phyloP scores from a whole-genome alignment of 108 stramenopile species.

The Cyclotella atomus region DNA sequence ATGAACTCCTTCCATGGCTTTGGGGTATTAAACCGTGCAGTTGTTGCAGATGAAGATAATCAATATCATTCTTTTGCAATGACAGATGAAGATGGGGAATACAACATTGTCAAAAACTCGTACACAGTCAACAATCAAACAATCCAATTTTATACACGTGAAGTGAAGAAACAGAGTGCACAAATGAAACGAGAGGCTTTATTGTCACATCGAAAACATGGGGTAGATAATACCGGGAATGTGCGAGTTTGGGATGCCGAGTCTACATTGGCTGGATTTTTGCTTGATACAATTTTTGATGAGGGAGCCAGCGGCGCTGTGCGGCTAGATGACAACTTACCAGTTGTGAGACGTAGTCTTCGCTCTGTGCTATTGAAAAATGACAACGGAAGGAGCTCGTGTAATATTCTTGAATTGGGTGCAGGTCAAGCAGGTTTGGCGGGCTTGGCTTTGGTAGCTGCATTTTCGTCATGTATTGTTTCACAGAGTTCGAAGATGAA shows the following conservation, averaged over 20 bases:
- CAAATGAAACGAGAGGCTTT: constrained; percentile 15
- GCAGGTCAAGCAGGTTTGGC: constrained; percentile 86
- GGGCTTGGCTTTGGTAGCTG: constrained; percentile 51
- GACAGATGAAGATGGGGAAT: background rate
- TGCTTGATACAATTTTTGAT: constrained; percentile 26
- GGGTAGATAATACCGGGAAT: constrained; percentile 85
- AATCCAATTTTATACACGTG: constrained; percentile 36
- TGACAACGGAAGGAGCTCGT: background rate
- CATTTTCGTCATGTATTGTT: background rate
- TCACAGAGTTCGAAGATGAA: background rate
- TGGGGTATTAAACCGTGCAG: constrained; percentile 47
- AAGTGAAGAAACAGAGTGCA: constrained; percentile 17
- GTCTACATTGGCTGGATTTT: constrained; percentile 57
- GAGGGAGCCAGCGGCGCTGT: constrained; percentile 22
- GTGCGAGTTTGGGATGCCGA: constrained; percentile 87
- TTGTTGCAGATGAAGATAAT: background rate
- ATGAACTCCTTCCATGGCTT: constrained; percentile 78
- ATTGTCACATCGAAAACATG: constrained; percentile 57
- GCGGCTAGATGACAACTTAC: too few relatives aligned
- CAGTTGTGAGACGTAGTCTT: background rate
- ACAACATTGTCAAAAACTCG: constrained; percentile 33
- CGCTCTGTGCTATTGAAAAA: constrained; percentile 18
- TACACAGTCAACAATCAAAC: constrained; percentile 12
- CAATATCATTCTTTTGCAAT: background rate
- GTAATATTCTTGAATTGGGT: constrained; percentile 69